phyloP scores from a whole-genome alignment of 176 grass and related monocot species.

The Triticum turgidum region DNA sequence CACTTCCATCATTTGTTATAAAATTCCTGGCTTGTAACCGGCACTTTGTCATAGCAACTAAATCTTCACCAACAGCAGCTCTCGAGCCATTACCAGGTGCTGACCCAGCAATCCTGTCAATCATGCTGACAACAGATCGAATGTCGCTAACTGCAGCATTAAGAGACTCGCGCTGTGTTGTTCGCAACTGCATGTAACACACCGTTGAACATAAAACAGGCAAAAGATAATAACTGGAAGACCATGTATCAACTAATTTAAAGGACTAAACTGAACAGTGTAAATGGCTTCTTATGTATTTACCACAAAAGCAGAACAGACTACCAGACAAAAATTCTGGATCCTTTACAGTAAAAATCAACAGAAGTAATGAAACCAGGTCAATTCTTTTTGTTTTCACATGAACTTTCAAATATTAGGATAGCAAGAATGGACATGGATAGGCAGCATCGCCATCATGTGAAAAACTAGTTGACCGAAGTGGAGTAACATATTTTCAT shows the following conservation, averaged over 20 bases:
- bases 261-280: not conserved
- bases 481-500: not conserved
- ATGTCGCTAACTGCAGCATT: constrained; percentile 77
- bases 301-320: not conserved
- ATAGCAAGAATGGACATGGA: not conserved
- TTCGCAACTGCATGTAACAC: constrained; percentile 57
- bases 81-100: constrained; percentile 96
- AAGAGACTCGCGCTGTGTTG: constrained; percentile 36
- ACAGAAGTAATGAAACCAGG: constrained; percentile 13
- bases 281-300: not conserved
- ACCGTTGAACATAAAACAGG: constrained; percentile 25
- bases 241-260: not conserved
- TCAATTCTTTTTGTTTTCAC: not conserved
- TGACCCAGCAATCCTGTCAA: constrained; percentile 90
- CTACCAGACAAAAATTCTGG: not conserved
- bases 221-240: not conserved
- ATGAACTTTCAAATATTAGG: constrained; percentile 2
- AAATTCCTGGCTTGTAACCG: constrained; percentile 95
- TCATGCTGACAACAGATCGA: constrained; percentile 83
- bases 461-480: not conserved
- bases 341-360: not conserved
- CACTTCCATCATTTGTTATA: constrained; percentile 78
- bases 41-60: constrained; percentile 99
- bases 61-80: constrained; percentile 90
- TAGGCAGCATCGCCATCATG: not conserved